phyloP scores from a whole-genome alignment of 139 green algal species.

The Picochlorum sp. region DNA sequence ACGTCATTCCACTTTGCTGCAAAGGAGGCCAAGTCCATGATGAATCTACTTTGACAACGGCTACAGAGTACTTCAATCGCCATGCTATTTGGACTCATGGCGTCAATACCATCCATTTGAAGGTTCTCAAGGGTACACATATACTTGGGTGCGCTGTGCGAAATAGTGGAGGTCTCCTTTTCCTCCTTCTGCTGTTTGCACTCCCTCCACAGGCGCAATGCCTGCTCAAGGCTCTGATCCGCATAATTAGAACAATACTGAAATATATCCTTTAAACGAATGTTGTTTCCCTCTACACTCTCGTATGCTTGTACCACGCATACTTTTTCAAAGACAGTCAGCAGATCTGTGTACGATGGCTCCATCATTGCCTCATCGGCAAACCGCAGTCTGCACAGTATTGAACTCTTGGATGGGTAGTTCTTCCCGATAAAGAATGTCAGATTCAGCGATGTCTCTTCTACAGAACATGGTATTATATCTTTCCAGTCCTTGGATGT shows the following conservation, averaged over 20 bases:
- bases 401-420: too few species aligned
- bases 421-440: too few species aligned
- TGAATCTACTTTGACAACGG: slow-evolving; percentile 3
- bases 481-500: too few species aligned
- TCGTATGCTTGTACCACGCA: background rate
- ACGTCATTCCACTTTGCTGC: background rate
- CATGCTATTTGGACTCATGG: background rate
- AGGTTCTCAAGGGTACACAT: background rate
- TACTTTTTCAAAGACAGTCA: background rate
- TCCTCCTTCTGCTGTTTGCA: too few species aligned
- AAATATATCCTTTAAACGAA: background rate
- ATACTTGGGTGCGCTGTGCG: background rate
- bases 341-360: background rate
- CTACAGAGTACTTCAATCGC: slow-evolving; percentile 8
- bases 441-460: too few species aligned
- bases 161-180: too few species aligned
- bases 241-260: background rate
- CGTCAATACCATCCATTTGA: slow-evolving; percentile 12
- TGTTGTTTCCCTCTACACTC: background rate
- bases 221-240: background rate
- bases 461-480: too few species aligned
- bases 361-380: background rate
- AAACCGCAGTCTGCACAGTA: too few species aligned
- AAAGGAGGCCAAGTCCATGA: slow-evolving; percentile 4
- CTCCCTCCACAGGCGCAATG: background rate